A percentile compares a stretch with the other conserved stretches of the same genome.
phyloP scores from a whole-genome alignment of 2,329 filamentous ascomycete species.

The Blastomyces gilchristii region DNA sequence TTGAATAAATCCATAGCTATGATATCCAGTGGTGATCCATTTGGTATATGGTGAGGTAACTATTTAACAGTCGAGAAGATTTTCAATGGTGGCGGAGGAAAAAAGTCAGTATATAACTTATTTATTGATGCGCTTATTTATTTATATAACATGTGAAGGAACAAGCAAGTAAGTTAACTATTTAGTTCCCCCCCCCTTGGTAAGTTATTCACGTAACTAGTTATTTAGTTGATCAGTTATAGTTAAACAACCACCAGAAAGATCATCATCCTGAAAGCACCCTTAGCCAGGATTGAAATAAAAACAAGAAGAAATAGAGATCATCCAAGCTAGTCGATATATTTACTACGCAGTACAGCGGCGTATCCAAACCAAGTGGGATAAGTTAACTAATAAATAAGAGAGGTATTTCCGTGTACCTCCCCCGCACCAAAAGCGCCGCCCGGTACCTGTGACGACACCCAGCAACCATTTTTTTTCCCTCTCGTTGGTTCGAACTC shows the following conservation, averaged over 20 bases:
- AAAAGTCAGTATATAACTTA: neutral
- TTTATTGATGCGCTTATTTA: neutral
- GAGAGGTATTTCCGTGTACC: neutral
- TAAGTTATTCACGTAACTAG: no score
- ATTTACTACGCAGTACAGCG: no score
- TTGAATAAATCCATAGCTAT: neutral
- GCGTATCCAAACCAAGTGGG: neutral
- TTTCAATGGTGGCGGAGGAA: neutral
- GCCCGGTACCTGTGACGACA: neutral
- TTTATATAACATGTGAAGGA: no score
- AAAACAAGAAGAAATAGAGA: neutral
- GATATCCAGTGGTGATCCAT: neutral
- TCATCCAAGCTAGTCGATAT: neutral
- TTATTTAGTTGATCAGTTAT: no score
- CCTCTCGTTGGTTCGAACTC: neutral
- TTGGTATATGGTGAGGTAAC: neutral
- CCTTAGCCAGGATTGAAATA: no score
- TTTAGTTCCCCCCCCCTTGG: no score
- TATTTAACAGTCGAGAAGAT: neutral
- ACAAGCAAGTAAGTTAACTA: no score
- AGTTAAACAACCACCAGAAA: no score
- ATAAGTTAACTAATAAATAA: no score
- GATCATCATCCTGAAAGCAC: no score
- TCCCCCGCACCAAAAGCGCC: neutral
- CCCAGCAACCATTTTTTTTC: neutral